Conservation (phyloP, 805 yeast species). For the Jamesozyma rosinii region DNA sequence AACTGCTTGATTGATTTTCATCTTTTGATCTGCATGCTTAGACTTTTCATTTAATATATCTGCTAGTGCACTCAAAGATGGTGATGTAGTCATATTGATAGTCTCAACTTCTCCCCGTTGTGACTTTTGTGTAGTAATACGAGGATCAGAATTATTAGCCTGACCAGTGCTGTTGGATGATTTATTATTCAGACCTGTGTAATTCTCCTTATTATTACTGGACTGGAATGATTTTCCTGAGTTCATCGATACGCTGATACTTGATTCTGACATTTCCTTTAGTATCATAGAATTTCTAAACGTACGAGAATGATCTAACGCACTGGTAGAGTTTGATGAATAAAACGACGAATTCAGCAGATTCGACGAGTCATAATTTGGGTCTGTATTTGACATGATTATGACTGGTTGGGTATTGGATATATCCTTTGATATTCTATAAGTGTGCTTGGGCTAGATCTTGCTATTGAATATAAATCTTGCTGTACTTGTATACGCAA, state of each 20-base stretch:
- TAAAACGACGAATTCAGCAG: slow-evolving; percentile 23
- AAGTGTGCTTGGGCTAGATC: too few relatives aligned
- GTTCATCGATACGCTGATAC: slow-evolving; percentile 2
- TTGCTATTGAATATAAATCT: too few relatives aligned
- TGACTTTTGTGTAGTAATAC: background rate
- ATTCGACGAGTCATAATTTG: slow-evolving; percentile 11
- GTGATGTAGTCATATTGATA: slow-evolving; percentile 35
- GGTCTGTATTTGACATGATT: slow-evolving; percentile 1
- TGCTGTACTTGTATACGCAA: too few relatives aligned
- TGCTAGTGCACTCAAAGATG: slow-evolving; percentile 37
- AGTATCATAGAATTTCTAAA: slow-evolving; percentile 28
- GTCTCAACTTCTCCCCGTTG: slow-evolving; percentile 16
- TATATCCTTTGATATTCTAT: too few relatives aligned
- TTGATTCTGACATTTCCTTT: slow-evolving; percentile 21
- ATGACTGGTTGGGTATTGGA: too few relatives aligned
- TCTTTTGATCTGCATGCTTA: slow-evolving; percentile 23
- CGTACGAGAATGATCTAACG: slow-evolving; percentile 27
- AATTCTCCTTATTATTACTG: background rate
- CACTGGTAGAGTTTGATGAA: slow-evolving; percentile 23
- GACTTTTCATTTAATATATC: slow-evolving; percentile 33
- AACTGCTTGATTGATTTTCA: slow-evolving; percentile 10
- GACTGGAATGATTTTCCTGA: background rate
- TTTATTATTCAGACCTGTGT: background rate
- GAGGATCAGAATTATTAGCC: background rate
- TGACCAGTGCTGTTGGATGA: background rate